These are phyloP conservation scores for Triticum turgidum DNA, from an alignment of 176 grass and related monocot species.

Conservation along the genomic window DNA sequence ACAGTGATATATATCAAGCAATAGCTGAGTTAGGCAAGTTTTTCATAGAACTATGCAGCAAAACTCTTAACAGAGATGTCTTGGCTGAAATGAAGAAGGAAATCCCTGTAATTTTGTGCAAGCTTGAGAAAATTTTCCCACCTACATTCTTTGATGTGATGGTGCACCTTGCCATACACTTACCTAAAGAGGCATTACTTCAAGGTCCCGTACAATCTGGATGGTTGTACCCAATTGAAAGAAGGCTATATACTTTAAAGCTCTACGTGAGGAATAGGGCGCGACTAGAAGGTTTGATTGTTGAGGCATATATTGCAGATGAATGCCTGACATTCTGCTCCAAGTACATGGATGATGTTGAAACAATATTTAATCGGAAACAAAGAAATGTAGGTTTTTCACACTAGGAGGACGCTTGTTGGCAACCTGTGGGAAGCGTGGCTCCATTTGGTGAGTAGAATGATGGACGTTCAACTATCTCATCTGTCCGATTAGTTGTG, in stretches of 20 bases:
- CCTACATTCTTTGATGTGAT: background rate
- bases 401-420: no score
- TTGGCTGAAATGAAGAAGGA: background rate
- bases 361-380: background rate
- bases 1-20: background rate
- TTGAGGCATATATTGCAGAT: background rate
- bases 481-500: no score
- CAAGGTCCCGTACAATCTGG: background rate
- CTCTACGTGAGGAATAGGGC: background rate
- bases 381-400: background rate
- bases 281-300: background rate
- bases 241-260: background rate
- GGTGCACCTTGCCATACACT: background rate
- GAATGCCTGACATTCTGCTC: background rate
- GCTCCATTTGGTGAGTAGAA: no score
- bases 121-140: slow-evolving; percentile 30
- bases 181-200: background rate
- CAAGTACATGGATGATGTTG: background rate
- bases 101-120: slow-evolving; percentile 15
- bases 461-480: no score
- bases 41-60: slow-evolving; percentile 6
- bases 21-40: background rate
- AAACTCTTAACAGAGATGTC: slow-evolving; percentile 9
- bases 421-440: no score
- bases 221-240: background rate